Base-by-base conservation (phyloP, 2,329 filamentous ascomycete genomes). In the Sarocladiaceae sp. region DNA sequence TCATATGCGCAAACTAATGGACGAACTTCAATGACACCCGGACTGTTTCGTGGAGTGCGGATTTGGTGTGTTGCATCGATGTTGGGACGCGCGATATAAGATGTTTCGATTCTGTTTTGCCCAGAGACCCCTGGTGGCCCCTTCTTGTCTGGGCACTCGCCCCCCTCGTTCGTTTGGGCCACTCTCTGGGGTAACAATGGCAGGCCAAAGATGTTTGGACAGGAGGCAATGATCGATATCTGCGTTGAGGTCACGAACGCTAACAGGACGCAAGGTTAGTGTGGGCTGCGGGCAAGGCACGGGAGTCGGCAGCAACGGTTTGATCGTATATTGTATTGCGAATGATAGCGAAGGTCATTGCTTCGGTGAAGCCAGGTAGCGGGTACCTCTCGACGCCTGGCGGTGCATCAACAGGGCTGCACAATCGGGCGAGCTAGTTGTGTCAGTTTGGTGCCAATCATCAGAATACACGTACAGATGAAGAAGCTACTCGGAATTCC, bases 71-170 rank as follows among this genome's bases (percentile, higher is more conserved):
- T 3, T 33, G 17, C 44, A 17, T n/a, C n/a, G 4, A 18, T 25
- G 17, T 20, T n/a, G n/a, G n/a, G n/a, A n/a, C n/a, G n/a, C n/a
- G n/a, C 17, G 28, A 48, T 15, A 23, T 29, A 15, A 33, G 44
- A 48, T 48, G 44, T 48, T 48, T 48, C 26, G 26, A 31, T 28
- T 28, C 5, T 46, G 40, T 26, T 46, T 28, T 18, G 40, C n/a
- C 22, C 40, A 46, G 11, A 26, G 18, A 18, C 25, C 40, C 22
- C 37, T 20, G 37, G n/a, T 33, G 29, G 29, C 29, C 29, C 29
- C 29, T 10, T 10, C 29, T 33, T 33, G n/a, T n/a, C 29, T 33
- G 29, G 29, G 29, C 29, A 15, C 29, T 15, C 8, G 15, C 8
- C 29, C 29, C 15, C 15, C 29, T 33, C 29, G 10, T 8, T 15